These are phyloP conservation scores for Nakazawaea siamensis DNA, from an alignment of 805 yeast genomes.

Conservation along the genomic window DNA sequence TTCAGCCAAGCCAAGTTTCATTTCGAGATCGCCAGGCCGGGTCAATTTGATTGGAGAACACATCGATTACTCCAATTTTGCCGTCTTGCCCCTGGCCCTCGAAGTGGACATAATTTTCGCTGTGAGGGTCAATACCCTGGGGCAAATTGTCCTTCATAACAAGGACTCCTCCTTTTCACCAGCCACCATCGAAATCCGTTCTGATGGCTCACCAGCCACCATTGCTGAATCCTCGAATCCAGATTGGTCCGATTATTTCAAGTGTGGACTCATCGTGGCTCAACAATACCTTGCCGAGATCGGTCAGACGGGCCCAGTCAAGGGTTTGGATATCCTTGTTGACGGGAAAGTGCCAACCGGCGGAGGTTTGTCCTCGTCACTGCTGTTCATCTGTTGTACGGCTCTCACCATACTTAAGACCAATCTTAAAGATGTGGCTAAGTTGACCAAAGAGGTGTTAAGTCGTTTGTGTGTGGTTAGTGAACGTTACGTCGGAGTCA, in stretches of 20 bases:
- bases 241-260: slow-evolving; percentile 64
- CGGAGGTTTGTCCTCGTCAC: slow-evolving; percentile 63
- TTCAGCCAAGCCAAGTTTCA: slow-evolving; percentile 32
- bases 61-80: slow-evolving; percentile 58
- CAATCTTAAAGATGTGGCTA: slow-evolving; percentile 30
- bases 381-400: slow-evolving; percentile 63
- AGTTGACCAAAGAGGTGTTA: slow-evolving; percentile 39
- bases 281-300: slow-evolving; percentile 30
- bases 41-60: slow-evolving; percentile 73
- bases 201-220: slow-evolving; percentile 28
- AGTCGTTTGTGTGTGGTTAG: slow-evolving; percentile 54
- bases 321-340: slow-evolving; percentile 43
- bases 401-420: slow-evolving; percentile 49
- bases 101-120: slow-evolving; percentile 56
- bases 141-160: slow-evolving; percentile 23
- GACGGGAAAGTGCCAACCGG: slow-evolving; percentile 69
- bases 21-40: slow-evolving; percentile 66
- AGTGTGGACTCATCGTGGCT: slow-evolving; percentile 57
- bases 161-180: slow-evolving; percentile 26
- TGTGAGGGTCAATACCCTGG: slow-evolving; percentile 19
- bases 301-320: slow-evolving; percentile 18
- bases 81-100: slow-evolving; percentile 69
- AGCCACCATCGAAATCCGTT: slow-evolving; percentile 29
- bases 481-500: slow-evolving; percentile 67
- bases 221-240: slow-evolving; percentile 39